Base-by-base conservation (phyloP, 2,329 filamentous ascomycete species). In the Fusarium annulatum region DNA sequence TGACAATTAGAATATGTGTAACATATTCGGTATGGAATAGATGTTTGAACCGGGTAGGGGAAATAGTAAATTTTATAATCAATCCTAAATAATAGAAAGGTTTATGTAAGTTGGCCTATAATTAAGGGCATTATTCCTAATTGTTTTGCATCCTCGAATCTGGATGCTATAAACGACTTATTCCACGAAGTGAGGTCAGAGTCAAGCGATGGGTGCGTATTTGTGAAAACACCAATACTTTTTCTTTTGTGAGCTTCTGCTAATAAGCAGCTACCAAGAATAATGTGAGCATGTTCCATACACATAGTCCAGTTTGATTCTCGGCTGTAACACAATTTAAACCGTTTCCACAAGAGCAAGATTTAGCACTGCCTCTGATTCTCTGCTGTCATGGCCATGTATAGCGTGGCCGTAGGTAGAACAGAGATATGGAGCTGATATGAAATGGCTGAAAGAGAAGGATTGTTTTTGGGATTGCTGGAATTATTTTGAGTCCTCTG, bases 121-220 rank as follows among this genome's bases (percentile, higher is more conserved):
- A 3, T 30, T 0, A 18, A 33, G 10, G 9, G 3, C 0, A 0
- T 3, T 18, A 18, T 49, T 2, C 1, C 33, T 0, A 4, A 11
- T 7, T 7, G 2, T 9, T 23, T 12, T 19, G 3, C 9, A 33
- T 18, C 3, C 3, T 18, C 3, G 15, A n/a, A 5, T n/a, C 0
- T 11, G 9, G 4, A 16, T 11, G 9, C 2, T 28, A 7, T 0
- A 4, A 5, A 16, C 11, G 14, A 16, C 4, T 2, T 0, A 0
- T 3, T 3, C 0, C 3, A 21, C 3, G 0, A 3, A 5, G 1
- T 5, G 7, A 33, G 10, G 21, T 10, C 3, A 12, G 11, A 33
- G 2, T 9, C 3, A 33, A 23, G 10, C 10, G 3, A n/a, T 14
- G 2, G 0, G 2, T 19, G 3, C 3, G 15, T 33, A 5, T 51